phyloP scores from a whole-genome alignment of 768 basidiomycete species.

The Suillus luteus region DNA sequence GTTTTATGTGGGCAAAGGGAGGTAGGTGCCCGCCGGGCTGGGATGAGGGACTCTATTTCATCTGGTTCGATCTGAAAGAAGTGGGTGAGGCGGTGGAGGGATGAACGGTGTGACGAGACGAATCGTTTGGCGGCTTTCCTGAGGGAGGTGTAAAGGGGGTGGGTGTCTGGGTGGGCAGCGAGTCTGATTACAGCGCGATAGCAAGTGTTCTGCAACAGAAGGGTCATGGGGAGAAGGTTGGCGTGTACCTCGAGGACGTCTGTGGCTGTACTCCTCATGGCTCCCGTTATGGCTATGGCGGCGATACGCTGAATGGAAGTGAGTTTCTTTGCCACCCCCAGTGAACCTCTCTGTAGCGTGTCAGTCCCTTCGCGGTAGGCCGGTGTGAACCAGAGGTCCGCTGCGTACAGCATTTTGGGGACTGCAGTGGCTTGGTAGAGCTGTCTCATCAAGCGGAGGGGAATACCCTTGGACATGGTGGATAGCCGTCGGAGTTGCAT shows the following conservation, averaged over 20 bases:
- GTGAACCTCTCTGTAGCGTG: neutral
- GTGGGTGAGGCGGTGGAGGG: neutral
- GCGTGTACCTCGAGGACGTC: neutral
- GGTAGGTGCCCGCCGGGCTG: neutral
- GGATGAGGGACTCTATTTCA: neutral
- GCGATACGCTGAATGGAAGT: neutral
- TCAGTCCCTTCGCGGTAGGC: neutral
- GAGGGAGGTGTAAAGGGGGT: neutral
- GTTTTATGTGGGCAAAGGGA: neutral
- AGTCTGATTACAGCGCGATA: neutral
- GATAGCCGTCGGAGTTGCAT: constrained; percentile 14
- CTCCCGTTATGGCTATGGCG: neutral
- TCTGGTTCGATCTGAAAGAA: neutral
- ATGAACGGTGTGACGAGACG: neutral
- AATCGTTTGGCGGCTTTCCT: neutral
- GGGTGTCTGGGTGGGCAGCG: neutral
- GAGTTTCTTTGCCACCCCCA: neutral
- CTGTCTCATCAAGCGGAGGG: constrained; percentile 17
- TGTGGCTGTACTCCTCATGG: neutral
- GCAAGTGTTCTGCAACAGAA: neutral
- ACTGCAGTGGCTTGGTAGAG: constrained; percentile 29
- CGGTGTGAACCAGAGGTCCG: neutral
- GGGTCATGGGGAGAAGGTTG: neutral
- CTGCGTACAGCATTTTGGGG: constrained; percentile 31
- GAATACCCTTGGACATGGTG: constrained; percentile 18